These are phyloP conservation scores for Teratosphaeria zuluensis DNA, from an alignment of 2,329 filamentous ascomycete genomes.

Conservation along the genomic window DNA sequence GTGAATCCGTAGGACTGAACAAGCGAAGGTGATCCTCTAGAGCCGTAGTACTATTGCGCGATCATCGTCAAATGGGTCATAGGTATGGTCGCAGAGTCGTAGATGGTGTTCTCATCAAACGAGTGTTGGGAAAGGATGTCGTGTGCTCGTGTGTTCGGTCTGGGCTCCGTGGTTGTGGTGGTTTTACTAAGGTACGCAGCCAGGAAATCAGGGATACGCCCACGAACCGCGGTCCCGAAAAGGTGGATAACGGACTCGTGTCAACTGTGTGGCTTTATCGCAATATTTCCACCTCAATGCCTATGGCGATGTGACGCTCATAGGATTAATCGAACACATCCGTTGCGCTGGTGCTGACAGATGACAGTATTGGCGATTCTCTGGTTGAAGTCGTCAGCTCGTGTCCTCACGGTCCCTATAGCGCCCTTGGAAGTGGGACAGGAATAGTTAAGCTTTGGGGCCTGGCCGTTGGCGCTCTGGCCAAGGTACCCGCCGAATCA, in stretches of 20 bases:
- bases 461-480: not conserved
- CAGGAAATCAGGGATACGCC: not conserved
- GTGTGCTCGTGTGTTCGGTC: not conserved
- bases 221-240: not conserved
- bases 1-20: not conserved
- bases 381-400: not conserved
- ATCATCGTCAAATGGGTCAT: not conserved
- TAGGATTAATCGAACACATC: not conserved
- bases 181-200: not conserved
- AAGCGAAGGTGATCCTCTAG: not conserved
- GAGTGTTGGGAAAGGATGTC: not conserved
- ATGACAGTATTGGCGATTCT: not conserved
- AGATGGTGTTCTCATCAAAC: not conserved
- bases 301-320: not conserved
- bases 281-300: not conserved
- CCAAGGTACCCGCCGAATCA: not conserved
- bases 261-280: not conserved
- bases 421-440: not conserved
- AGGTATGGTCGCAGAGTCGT: not conserved
- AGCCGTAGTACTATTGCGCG: not conserved
- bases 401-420: not conserved
- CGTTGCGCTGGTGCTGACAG: not conserved
- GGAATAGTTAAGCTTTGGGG: not conserved
- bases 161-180: not conserved
- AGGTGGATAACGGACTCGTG: not conserved